These are phyloP conservation scores for Populus hybrid DNA, from an alignment of 441 rosid species.

Conservation along the genomic window DNA sequence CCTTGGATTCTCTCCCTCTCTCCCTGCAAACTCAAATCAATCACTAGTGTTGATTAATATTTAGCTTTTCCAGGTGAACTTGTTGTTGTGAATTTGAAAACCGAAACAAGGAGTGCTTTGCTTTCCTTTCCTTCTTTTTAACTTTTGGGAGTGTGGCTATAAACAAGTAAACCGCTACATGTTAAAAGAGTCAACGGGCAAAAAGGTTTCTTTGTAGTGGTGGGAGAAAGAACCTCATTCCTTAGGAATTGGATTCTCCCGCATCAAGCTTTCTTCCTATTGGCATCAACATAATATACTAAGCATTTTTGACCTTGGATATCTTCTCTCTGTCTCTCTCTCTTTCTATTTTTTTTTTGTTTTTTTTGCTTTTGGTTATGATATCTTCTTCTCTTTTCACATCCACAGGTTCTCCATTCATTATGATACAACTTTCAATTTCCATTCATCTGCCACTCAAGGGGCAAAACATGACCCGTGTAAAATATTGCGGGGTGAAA, in stretches of 20 bases:
- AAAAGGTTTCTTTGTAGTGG: slow-evolving; percentile 29
- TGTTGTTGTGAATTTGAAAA: slow-evolving; percentile 11
- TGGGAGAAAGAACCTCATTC: slow-evolving; percentile 52
- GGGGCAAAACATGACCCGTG: not conserved
- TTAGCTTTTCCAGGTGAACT: slow-evolving; percentile 7
- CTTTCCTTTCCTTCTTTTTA: slow-evolving; percentile 14
- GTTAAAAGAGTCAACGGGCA: slow-evolving; percentile 40
- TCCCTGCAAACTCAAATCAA: slow-evolving; percentile 10
- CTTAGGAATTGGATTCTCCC: slow-evolving; percentile 47
- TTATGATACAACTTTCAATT: slow-evolving; percentile 7
- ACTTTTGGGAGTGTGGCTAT: slow-evolving; percentile 37
- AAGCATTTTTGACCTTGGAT: slow-evolving; percentile 18
- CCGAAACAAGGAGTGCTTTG: slow-evolving; percentile 23
- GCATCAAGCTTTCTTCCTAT: slow-evolving; percentile 46
- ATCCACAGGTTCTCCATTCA: not conserved
- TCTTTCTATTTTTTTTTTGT: too few relatives aligned
- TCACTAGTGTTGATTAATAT: slow-evolving; percentile 10
- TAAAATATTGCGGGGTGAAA: not conserved
- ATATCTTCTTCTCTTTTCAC: not conserved
- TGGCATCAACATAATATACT: slow-evolving; percentile 30
- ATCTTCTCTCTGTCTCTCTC: not conserved
- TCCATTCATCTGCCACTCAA: not conserved
- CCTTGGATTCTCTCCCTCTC: slow-evolving; percentile 29
- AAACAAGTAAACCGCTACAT: slow-evolving; percentile 29
- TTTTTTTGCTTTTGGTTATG: not conserved